Base-by-base conservation (phyloP, 2,329 filamentous ascomycete genomes). In the Pseudogymnoascus sp. region DNA sequence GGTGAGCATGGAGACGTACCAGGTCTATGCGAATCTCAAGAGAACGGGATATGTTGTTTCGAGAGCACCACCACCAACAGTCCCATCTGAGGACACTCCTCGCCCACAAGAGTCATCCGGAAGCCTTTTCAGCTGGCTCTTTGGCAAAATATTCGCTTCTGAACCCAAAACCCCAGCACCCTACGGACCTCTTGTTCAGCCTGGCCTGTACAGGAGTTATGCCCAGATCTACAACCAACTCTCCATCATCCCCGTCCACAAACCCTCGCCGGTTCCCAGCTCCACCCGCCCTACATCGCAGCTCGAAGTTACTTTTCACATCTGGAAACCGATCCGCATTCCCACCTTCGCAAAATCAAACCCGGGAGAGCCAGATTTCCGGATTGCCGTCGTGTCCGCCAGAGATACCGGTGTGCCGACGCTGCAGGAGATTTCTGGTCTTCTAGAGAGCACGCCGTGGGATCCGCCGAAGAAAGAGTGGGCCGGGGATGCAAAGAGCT, bases 21-120 rank as follows among this genome's bases (percentile, higher is more conserved):
- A 89, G 60, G 93, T 97, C 28, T 99, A 92, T 73, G 83, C 91
- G 0, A 88, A 92, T 62, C 78, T 99, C 69, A 94, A 89, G 73
- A 83, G 94, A 60, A 79, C 84, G 37, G 93, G 94, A 16, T 97
- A 96, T 77, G 84, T 88, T 60, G 84, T 97, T 16, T 79, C 89
- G 65, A 84, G 93, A 62, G 89, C 90, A 1, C 82, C 83, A 60
- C 64, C 73, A 70, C 8, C 65, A 4, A 2, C 5, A 11, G 5
- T 10, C n/a, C 12, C 18, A 1, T 40, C 23, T 1, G 31, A 37
- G 10, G 59, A 40, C 2, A 56, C 50, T 31, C 25, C 25, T 18
- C 50, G 3, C 12, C 21, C 37, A 12, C 42, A 65, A 53, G 64
- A 66, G 28, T 64, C 67, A 40, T 47, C 61, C 35, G 2, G n/a